Base-by-base conservation (phyloP, 108 stramenopile genomes). In the Craspedostauros australis region DNA sequence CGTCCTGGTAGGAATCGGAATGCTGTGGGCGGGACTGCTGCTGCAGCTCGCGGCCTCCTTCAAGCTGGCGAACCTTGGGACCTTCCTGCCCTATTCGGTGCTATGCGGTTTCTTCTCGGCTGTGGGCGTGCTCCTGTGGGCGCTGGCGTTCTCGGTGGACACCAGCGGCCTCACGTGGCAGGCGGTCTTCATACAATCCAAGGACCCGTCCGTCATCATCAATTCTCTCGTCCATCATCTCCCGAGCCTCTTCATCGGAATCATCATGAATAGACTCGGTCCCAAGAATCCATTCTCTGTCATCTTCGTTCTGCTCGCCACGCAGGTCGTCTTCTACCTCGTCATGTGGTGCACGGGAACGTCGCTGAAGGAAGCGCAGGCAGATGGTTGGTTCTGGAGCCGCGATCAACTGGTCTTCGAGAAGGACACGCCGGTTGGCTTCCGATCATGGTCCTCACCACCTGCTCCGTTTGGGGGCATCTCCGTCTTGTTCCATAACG, bases 21-120 rank as follows among this genome's bases (percentile, higher is more conserved):
- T 86, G 68, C 22, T 42, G 1, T 26, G 77, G 11, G 52, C 69
- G 9, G 84, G 73, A 0, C 14, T 50, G 0, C 33, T 82, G 1
- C 67, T 79, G 58, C 32, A 64, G 0, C 26, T 86, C 14, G 80
- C 77, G n/a, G 58, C 71, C 11, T 66, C 62, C 23, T 57, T 80
- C 47, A 74, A 77, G 57, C 49, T 86, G 11, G 84, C 76, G 38
- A 86, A 82, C 52, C 40, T 86, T 19, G 78, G 76, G 0, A 50
- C 67, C 0, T 86, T 66, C 44, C 51, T 86, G 1, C 84, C 84
- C 1, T 86, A 77, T 46, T 58, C 75, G 5, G 84, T 86, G 0
- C 50, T 86, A n/a, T 82, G 80, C 49, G 84, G 84, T 6, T 86
- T 86, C 55, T 86, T 86, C 42, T 80, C 80, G 6, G 72, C 77